Conservation (phyloP, 2,329 filamentous ascomycete genomes). For the Cryphonectria naterciae region DNA sequence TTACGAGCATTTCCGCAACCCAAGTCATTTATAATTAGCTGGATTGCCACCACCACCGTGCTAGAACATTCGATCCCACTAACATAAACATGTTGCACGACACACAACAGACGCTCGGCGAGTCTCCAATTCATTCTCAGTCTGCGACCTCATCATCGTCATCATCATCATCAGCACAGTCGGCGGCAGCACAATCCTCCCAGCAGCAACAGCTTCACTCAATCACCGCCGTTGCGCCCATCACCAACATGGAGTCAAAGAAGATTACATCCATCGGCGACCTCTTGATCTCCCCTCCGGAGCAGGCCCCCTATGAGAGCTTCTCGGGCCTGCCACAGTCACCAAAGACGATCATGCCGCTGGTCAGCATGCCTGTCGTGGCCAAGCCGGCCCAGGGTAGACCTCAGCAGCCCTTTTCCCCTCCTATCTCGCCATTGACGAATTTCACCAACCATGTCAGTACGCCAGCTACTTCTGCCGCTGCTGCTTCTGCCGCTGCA, state of each 20-base stretch:
- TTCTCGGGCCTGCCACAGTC: slow-evolving; percentile 41
- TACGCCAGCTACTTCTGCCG: slow-evolving; percentile 33
- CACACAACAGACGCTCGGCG: neutral
- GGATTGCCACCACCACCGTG: slow-evolving; percentile 5
- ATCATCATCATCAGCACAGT: too few relatives aligned
- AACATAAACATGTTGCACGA: neutral
- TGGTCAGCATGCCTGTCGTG: slow-evolving; percentile 35
- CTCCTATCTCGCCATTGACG: slow-evolving; percentile 60
- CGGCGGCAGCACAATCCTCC: neutral
- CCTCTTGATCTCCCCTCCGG: slow-evolving; percentile 64
- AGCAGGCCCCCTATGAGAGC: slow-evolving; percentile 56
- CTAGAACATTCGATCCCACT: neutral
- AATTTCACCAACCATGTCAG: slow-evolving; percentile 43
- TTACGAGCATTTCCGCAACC: neutral
- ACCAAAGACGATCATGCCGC: neutral
- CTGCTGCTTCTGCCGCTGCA: slow-evolving; percentile 31
- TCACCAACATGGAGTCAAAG: slow-evolving; percentile 36
- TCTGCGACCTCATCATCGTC: neutral
- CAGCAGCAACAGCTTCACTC: neutral
- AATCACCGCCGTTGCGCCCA: neutral
- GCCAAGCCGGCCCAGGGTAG: slow-evolving; percentile 30
- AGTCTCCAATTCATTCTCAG: neutral
- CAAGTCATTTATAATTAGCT: neutral
- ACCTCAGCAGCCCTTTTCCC: slow-evolving; percentile 51
- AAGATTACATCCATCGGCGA: slow-evolving; percentile 55